Conservation (phyloP, 352 stramenopile species). For the Pythium chondricola region DNA sequence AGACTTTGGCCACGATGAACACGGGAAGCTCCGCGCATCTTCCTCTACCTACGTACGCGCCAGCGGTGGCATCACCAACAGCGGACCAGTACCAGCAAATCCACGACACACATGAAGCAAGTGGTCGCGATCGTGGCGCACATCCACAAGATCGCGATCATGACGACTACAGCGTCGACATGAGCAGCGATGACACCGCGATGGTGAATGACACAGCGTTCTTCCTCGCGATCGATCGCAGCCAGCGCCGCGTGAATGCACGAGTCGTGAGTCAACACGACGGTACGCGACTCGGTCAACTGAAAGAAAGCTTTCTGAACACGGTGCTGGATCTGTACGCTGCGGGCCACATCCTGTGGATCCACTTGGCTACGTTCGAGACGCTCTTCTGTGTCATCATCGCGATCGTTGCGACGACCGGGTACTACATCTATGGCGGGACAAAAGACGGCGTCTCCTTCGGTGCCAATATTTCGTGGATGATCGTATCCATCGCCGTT, state of each 20-base stretch:
- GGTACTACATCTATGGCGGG: slow-evolving; percentile 58
- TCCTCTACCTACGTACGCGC: no score
- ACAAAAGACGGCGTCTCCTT: slow-evolving; percentile 33
- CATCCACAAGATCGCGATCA: not conserved
- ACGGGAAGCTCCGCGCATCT: no score
- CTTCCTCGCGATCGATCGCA: slow-evolving; percentile 19
- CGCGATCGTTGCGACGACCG: slow-evolving; percentile 48
- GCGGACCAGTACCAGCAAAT: not conserved
- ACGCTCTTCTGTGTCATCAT: slow-evolving; percentile 60
- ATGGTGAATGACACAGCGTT: slow-evolving; percentile 18
- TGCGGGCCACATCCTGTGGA: slow-evolving; percentile 64
- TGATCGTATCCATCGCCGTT: slow-evolving; percentile 48
- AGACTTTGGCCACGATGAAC: no score
- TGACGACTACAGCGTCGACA: not conserved
- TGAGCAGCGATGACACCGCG: not conserved
- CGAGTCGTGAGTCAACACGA: slow-evolving; percentile 16
- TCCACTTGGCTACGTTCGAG: slow-evolving; percentile 77
- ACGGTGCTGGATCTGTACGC: slow-evolving; percentile 74
- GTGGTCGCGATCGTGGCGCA: no score
- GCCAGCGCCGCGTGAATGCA: slow-evolving; percentile 14
- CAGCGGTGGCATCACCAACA: not conserved
- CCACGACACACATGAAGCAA: no score
- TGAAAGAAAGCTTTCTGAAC: slow-evolving; percentile 43
- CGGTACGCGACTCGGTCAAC: slow-evolving; percentile 19
- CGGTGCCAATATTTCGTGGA: slow-evolving; percentile 76